phyloP scores from a whole-genome alignment of 495 filamentous ascomycete species.

The Aspergillus homomorphus region DNA sequence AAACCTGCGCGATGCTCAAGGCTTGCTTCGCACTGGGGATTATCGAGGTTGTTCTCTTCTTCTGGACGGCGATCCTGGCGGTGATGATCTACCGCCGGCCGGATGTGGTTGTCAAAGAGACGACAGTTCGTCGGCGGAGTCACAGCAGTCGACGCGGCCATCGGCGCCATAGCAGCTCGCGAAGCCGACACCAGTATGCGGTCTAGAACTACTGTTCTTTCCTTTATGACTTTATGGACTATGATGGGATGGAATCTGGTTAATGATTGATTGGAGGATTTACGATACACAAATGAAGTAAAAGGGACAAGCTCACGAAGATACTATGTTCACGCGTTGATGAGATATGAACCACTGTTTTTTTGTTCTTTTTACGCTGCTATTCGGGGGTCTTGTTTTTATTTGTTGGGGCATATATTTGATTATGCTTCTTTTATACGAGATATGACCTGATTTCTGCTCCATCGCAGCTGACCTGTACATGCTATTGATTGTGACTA shows the following conservation, averaged over 20 bases:
- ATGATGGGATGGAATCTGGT: not conserved
- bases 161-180: constrained; percentile 35
- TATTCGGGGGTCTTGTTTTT: not conserved
- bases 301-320: not conserved
- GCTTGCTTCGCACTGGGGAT: constrained; percentile 81
- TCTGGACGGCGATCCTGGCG: constrained; percentile 64
- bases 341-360: not conserved
- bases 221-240: not conserved
- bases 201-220: constrained; percentile 21
- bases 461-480: not conserved
- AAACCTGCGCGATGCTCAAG: constrained; percentile 87
- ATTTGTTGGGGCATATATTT: not conserved
- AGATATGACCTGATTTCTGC: not conserved
- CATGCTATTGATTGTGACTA: not conserved
- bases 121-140: constrained; percentile 38
- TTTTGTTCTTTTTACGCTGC: too few species aligned
- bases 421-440: not conserved
- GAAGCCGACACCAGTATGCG: constrained; percentile 40
- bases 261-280: constrained; percentile 3
- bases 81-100: constrained; percentile 50
- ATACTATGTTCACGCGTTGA: not conserved
- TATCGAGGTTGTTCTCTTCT: constrained; percentile 82
- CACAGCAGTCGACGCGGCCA: constrained; percentile 38
- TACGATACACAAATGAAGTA: not conserved
- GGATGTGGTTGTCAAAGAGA: constrained; percentile 43